Evolutionary conservation across 805 yeast genomes (phyloP).

Genomic region (Wickerhamomyces subpelliculosus): DNA sequence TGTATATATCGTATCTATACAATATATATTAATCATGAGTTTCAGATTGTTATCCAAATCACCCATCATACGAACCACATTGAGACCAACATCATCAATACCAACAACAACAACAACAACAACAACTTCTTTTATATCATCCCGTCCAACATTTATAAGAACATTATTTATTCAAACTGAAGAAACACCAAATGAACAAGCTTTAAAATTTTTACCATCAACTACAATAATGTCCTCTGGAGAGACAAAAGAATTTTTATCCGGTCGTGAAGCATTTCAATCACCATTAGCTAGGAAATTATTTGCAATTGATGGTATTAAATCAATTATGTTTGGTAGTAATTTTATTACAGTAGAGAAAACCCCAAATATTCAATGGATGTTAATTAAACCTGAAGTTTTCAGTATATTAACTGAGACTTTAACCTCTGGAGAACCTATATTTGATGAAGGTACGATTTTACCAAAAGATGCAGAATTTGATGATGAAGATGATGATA

Average conservation of each 20-base stretch:
- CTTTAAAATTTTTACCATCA: constrained; percentile 77
- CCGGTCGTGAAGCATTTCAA: constrained; percentile 66
- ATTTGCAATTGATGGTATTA: constrained; percentile 70
- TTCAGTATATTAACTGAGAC: constrained; percentile 30
- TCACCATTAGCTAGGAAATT: constrained; percentile 75
- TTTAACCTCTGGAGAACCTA: constrained; percentile 39
- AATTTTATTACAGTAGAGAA: constrained; percentile 83
- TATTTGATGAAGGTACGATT: constrained; percentile 30
- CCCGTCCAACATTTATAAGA: constrained; percentile 9
- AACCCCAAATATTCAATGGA: constrained; percentile 41
- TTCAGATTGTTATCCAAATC: background rate
- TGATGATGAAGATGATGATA: constrained; percentile 59
- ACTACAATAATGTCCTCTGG: constrained; percentile 57
- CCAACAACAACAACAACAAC: background rate
- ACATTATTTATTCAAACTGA: constrained; percentile 69
- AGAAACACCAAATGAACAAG: constrained; percentile 81
- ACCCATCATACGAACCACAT: background rate
- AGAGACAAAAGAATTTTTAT: constrained; percentile 63
- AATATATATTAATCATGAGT: background rate
- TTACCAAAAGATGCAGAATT: constrained; percentile 32
- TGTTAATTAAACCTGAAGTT: constrained; percentile 58
- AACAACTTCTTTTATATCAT: background rate
- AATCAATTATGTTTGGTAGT: constrained; percentile 71
- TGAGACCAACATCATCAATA: no score
- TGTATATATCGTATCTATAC: no score